Percentiles rank a stretch among this genome's conserved stretches.
Conservation (phyloP, 306 rosid species). For the Trifolium pratense region DNA sequence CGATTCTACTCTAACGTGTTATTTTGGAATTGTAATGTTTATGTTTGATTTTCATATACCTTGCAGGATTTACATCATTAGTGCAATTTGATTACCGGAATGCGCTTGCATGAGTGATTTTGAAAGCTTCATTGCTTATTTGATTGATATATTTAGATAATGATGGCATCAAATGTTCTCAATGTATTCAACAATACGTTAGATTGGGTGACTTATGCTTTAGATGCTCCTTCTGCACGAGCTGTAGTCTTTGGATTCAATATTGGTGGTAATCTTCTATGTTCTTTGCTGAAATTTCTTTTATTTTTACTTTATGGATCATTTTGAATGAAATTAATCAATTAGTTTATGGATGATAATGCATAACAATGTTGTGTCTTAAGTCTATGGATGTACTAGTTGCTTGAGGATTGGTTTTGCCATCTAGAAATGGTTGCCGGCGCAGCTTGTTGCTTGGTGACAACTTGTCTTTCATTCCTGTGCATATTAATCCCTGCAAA, state of each 20-base stretch:
- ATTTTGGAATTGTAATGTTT: neutral
- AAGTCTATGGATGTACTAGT: too few relatives aligned
- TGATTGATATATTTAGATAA: conserved; percentile 41
- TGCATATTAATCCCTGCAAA: too few relatives aligned
- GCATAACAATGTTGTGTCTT: too few relatives aligned
- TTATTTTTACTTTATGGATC: neutral
- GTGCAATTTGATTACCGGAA: conserved; percentile 14
- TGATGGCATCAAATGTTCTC: conserved; percentile 61
- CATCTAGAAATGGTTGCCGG: too few relatives aligned
- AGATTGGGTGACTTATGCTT: conserved; percentile 65
- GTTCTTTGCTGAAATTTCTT: neutral
- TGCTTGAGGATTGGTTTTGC: too few relatives aligned
- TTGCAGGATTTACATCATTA: conserved; percentile 41
- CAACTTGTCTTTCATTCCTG: too few relatives aligned
- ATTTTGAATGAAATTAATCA: conserved; percentile 6
- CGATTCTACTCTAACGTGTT: neutral
- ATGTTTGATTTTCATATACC: neutral
- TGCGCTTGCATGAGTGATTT: conserved; percentile 39
- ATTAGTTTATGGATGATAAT: neutral
- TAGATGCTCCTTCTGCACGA: conserved; percentile 84
- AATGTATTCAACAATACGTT: conserved; percentile 58
- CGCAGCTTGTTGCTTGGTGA: too few relatives aligned
- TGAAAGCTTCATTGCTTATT: conserved; percentile 42
- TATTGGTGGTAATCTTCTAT: conserved; percentile 70
- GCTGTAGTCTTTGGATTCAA: conserved; percentile 90